Evolutionary conservation across 352 stramenopile genomes (phyloP), one percentile per base, ranked within the genome.

Genomic region (Globisporangium perplexum): DNA sequence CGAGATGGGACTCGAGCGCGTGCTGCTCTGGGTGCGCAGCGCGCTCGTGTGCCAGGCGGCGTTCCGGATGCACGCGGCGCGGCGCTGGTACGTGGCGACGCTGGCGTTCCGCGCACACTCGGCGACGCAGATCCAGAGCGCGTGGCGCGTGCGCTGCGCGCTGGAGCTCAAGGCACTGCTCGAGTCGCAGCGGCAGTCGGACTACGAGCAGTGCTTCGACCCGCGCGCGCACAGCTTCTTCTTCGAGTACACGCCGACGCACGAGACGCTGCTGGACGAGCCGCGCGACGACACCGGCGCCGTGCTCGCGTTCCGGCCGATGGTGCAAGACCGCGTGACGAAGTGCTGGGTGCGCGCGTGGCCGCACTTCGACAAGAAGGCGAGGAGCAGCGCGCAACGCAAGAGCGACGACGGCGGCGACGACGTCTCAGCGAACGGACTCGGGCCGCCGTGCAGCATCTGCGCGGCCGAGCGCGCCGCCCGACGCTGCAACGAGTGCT

Each of bases 271-370:
- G 24, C 28, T 75, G 11, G 68, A 85, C 28, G 74, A 84, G 44
- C 83, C 83, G 22, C 68, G 69, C 6, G 79, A 92, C 47, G 67
- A 72, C 26, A 43, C 60, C 3, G 82, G 77, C 20, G 55, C 50
- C 4, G 69, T 83, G 38, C 30, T 90, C 20, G 59, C 79, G 8
- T 88, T 74, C 56, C 77, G 83, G 0, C 79, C 83, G 1, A 75
- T 92, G 72, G 60, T 92, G 7, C 70, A 89, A 26, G 83, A 92
- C 49, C 77, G 74, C 28, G 41, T 84, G 41, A 89, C 83, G 20
- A 76, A 82, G 59, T 65, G 73, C 17, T 90, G 75, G 75, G 62
- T 92, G 49, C 72, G 83, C 8, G 76, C 76, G 6, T 94, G 83
- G 81, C 81, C 81, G 2, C 63, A 78, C n/a, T 77, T 78, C 24